phyloP scores from a whole-genome alignment of 73 alveolate species.

The Paramecium biaurelia region DNA sequence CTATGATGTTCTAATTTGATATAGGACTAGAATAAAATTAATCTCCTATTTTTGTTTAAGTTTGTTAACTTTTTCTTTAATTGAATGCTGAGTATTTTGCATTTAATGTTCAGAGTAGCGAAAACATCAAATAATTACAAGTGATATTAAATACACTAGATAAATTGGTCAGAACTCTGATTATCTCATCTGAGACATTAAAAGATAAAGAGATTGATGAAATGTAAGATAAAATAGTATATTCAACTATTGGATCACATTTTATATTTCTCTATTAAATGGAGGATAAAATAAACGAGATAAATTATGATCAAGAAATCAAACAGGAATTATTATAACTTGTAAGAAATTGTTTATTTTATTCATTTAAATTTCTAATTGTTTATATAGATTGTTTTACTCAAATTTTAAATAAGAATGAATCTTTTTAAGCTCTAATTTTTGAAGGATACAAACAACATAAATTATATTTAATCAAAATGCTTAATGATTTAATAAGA shows the following conservation, averaged over 20 bases:
- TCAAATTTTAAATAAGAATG: not conserved
- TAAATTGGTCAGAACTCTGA: not conserved
- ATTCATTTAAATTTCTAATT: slow-evolving; percentile 10
- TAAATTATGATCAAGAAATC: not conserved
- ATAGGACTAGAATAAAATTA: not conserved
- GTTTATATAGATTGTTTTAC: not conserved
- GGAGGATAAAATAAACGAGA: not conserved
- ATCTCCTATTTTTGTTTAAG: not conserved
- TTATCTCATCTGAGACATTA: not conserved
- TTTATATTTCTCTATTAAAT: not conserved
- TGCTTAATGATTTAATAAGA: slow-evolving; percentile 21
- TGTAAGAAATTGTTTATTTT: not conserved
- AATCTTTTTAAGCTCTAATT: not conserved
- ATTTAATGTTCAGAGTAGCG: not conserved
- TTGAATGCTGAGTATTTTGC: slow-evolving; percentile 27
- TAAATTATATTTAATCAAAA: not conserved
- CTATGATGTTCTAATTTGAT: not conserved
- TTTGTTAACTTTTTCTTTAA: not conserved
- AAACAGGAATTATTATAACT: not conserved
- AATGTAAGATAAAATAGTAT: not conserved
- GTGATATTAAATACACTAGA: not conserved
- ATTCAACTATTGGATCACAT: slow-evolving; percentile 24
- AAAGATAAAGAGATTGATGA: slow-evolving; percentile 17
- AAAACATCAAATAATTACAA: not conserved
- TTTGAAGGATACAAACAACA: not conserved